These are phyloP conservation scores for Trichosporon faecale DNA, from an alignment of 1,284 basidiomycete genomes.

Conservation along the genomic window DNA sequence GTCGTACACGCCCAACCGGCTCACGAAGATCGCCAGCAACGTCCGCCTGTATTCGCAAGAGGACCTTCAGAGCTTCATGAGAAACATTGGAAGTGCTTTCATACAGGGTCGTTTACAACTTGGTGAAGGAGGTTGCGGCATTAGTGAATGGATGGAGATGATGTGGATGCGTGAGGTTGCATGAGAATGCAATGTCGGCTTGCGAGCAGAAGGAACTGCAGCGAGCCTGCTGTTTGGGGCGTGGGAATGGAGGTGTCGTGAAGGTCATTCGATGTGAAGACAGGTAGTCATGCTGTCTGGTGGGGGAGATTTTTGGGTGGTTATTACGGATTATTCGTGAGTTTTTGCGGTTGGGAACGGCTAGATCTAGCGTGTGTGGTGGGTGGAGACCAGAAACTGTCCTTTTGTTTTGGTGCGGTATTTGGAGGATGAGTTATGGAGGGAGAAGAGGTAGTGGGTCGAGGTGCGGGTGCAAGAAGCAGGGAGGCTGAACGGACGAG, in stretches of 20 bases:
- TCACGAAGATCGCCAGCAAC: too few species aligned
- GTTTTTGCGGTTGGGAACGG: not conserved
- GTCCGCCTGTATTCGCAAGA: too few species aligned
- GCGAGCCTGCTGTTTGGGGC: not conserved
- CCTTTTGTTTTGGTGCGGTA: not conserved
- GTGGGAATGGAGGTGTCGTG: not conserved
- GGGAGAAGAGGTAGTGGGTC: too few species aligned
- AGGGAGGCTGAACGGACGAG: not conserved
- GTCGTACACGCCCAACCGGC: too few species aligned
- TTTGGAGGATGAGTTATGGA: not conserved
- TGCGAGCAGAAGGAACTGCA: not conserved
- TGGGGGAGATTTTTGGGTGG: not conserved
- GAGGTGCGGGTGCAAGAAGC: not conserved
- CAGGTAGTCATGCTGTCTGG: not conserved
- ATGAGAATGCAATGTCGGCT: not conserved
- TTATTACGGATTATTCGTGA: not conserved
- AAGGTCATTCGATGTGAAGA: not conserved
- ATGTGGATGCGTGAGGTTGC: not conserved
- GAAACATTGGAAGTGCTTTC: not conserved
- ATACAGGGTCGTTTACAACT: not conserved
- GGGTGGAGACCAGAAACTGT: not conserved
- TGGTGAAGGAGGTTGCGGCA: not conserved
- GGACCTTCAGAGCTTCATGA: too few species aligned
- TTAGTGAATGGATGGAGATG: not conserved
- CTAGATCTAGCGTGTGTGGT: not conserved